Percentiles rank a stretch among this genome's conserved stretches.
Evolutionary conservation across 2,329 filamentous ascomycete species (phyloP).

Genomic region (Beauveria medogensis): DNA sequence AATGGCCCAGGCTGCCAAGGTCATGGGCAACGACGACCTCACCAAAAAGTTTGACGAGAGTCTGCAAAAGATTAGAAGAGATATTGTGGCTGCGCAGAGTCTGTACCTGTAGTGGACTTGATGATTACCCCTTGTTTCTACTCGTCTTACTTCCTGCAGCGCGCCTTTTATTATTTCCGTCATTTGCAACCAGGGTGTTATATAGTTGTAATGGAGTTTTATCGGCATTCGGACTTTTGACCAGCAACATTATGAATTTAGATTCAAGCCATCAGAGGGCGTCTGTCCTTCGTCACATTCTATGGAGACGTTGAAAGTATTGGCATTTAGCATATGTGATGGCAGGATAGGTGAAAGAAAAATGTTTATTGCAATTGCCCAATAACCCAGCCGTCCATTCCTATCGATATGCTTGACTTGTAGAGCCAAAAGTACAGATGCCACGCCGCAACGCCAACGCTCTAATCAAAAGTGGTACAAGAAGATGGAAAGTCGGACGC

Average conservation of each 20-base stretch:
- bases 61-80: conserved; percentile 76
- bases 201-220: conserved; percentile 9
- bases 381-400: neutral
- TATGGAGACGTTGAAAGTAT: conserved; percentile 8
- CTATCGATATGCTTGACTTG: neutral
- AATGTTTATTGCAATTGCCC: conserved; percentile 6
- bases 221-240: neutral
- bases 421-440: neutral
- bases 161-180: neutral
- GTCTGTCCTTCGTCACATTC: neutral
- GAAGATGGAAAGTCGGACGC: neutral
- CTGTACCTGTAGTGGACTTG: conserved; percentile 64
- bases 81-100: conserved; percentile 91
- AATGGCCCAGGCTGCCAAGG: conserved; percentile 91
- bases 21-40: conserved; percentile 95
- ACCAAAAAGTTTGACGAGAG: conserved; percentile 86
- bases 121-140: neutral
- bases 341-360: conserved; percentile 4
- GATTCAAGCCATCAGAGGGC: neutral
- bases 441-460: neutral
- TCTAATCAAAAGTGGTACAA: neutral
- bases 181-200: conserved; percentile 11
- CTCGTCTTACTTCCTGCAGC: neutral
- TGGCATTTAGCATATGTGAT: neutral
- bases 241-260: neutral